A percentile compares a stretch with the other conserved stretches of the same genome.
phyloP scores from a whole-genome alignment of 2,329 filamentous ascomycete genomes.

The Leptographium radiaticola region DNA sequence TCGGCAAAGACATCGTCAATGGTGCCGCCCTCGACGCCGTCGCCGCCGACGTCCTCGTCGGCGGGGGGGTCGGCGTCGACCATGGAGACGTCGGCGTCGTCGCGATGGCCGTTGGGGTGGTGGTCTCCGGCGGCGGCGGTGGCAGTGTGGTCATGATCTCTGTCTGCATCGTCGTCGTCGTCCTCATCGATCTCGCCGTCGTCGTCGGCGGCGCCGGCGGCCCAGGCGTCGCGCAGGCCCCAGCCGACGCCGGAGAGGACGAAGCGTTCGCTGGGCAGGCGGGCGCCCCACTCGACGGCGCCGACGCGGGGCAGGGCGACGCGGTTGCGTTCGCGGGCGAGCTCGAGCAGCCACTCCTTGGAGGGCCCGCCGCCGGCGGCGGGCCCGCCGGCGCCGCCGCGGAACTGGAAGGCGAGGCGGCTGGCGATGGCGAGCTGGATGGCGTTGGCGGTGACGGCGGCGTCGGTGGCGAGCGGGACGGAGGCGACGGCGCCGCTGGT shows the following conservation, averaged over 20 bases:
- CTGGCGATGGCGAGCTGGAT: slow-evolving; percentile 61
- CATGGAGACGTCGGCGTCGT: slow-evolving; percentile 18
- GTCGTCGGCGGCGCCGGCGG: slow-evolving; percentile 25
- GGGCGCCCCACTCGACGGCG: slow-evolving; percentile 53
- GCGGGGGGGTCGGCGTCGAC: slow-evolving; percentile 35
- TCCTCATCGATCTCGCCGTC: slow-evolving; percentile 30
- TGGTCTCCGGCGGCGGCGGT: slow-evolving; percentile 31
- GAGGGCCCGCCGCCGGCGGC: slow-evolving; percentile 35
- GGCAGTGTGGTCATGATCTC: slow-evolving; percentile 24
- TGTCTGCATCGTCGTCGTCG: background rate
- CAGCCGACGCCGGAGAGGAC: slow-evolving; percentile 53
- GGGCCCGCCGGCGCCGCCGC: slow-evolving; percentile 34
- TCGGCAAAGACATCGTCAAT: slow-evolving; percentile 34
- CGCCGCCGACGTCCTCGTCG: slow-evolving; percentile 40
- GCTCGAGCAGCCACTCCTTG: slow-evolving; percentile 66
- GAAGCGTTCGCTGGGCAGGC: slow-evolving; percentile 54
- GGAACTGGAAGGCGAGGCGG: slow-evolving; percentile 57
- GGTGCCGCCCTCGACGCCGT: slow-evolving; percentile 38
- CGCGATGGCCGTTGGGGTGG: slow-evolving; percentile 21
- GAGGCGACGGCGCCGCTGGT: slow-evolving; percentile 34
- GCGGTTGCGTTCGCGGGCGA: slow-evolving; percentile 60
- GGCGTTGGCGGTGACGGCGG: slow-evolving; percentile 50
- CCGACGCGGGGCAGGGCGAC: slow-evolving; percentile 49
- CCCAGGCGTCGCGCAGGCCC: slow-evolving; percentile 49
- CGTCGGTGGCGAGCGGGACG: slow-evolving; percentile 33